These are phyloP conservation scores for Phytophthora litchii DNA, from an alignment of 352 stramenopile genomes.

Conservation along the genomic window DNA sequence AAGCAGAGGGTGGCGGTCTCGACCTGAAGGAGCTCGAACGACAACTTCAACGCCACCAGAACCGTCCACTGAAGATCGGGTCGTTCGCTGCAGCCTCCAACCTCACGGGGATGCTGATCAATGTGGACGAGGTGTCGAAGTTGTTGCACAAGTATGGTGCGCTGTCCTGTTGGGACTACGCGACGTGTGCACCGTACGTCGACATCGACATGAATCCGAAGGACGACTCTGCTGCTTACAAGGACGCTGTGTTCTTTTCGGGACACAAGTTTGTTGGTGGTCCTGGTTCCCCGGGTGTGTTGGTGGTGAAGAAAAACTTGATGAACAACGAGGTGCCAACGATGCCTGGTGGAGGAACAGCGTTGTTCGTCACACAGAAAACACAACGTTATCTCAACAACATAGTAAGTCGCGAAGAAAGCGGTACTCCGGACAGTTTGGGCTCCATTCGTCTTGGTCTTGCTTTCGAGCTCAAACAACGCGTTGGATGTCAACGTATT, in stretches of 20 bases:
- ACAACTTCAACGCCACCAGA: constrained; percentile 55
- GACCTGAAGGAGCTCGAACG: constrained; percentile 62
- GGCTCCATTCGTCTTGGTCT: constrained; percentile 93
- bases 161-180: constrained; percentile 96
- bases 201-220: constrained; percentile 97
- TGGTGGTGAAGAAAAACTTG: constrained; percentile 95
- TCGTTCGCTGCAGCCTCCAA: constrained; percentile 95
- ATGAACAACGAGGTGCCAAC: constrained; percentile 66
- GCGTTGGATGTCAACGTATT: constrained; percentile 56
- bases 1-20: constrained; percentile 52
- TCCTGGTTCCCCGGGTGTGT: constrained; percentile 90
- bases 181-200: constrained; percentile 93
- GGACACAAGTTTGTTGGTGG: constrained; percentile 97
- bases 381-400: constrained; percentile 81
- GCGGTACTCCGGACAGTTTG: constrained; percentile 95
- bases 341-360: constrained; percentile 49
- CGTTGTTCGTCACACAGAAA: constrained; percentile 64
- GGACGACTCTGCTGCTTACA: constrained; percentile 46
- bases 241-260: constrained; percentile 96
- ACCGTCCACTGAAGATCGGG: constrained; percentile 79
- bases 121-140: constrained; percentile 89
- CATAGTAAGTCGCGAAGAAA: constrained; percentile 90
- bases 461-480: constrained; percentile 90
- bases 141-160: constrained; percentile 92
- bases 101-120: constrained; percentile 93